Evolutionary conservation across 2,329 filamentous ascomycete species (phyloP), one percentile per base, ranked within the genome.

Genomic region (Beauveria scarabaeidicola): DNA sequence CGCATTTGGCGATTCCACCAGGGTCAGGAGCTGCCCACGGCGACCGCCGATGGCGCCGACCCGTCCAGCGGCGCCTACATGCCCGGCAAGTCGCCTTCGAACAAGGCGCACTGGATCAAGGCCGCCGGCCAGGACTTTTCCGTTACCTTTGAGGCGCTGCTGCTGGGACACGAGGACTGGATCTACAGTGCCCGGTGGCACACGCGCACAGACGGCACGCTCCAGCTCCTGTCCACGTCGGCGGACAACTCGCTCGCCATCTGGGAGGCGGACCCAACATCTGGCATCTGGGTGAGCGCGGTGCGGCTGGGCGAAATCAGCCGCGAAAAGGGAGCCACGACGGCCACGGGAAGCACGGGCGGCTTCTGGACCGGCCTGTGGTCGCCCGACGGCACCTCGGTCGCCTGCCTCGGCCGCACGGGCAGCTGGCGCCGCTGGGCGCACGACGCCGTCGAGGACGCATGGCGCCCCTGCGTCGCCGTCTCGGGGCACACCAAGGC

Each of bases 101-200:
- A 97, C 73, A 97, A 97, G 74, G 88, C 89, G 0, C 89, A 97
- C 70, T 82, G 83, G 58, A 84, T 99, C 61, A 81, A 82, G 46
- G 79, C 83, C 2, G 77, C 75, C 0, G 78, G 74, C 1, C 78
- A 77, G 4, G 86, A 87, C 64, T 93, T 89, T 72, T 89, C 88
- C 7, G 80, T 96, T 59, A 96, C 91, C 0, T 97, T 99, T 65
- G 94, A 99, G 72, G 94, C 94, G 1, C 78, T 99, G 3, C 81
- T 99, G 6, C 82, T 99, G 3, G 94, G 94, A 9, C 94, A 99
- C 69, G 94, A 99, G 70, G 94, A 99, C 69, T 99, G 94, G 94
- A 93, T 99, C 60, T 97, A 96, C 73, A 95, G 89, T 59, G 87
- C 90, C 2, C 79, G 80, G 58, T 97, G 92, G 92, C 81, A 82